Percentiles rank a stretch among this genome's conserved stretches.
These are phyloP conservation scores for Spathaspora gorwiae DNA, from an alignment of 805 yeast species.

Conservation along the genomic window DNA sequence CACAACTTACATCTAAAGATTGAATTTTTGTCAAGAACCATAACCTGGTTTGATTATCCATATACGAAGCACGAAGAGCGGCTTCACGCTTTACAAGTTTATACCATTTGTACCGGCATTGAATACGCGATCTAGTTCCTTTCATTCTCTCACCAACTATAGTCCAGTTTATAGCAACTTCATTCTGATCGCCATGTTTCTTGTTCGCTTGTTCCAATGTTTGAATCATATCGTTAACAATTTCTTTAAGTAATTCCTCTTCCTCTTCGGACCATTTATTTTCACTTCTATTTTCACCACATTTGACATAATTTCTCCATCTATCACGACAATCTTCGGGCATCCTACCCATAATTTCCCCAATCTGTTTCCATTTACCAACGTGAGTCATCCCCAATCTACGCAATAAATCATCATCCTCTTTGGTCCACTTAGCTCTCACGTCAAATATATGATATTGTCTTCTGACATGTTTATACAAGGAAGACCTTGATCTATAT, in stretches of 20 bases:
- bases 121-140: slow-evolving; percentile 84
- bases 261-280: slow-evolving; percentile 79
- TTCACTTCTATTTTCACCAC: slow-evolving; percentile 71
- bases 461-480: slow-evolving; percentile 89
- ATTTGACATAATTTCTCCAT: slow-evolving; percentile 92
- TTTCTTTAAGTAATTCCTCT: slow-evolving; percentile 51
- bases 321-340: slow-evolving; percentile 97
- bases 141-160: slow-evolving; percentile 84
- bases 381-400: slow-evolving; percentile 60
- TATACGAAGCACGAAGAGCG: slow-evolving; percentile 23
- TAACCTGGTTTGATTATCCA: slow-evolving; percentile 29
- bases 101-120: slow-evolving; percentile 94
- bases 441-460: slow-evolving; percentile 82
- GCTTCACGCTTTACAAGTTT: slow-evolving; percentile 63
- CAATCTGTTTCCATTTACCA: slow-evolving; percentile 87
- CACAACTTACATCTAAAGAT: slow-evolving; percentile 18
- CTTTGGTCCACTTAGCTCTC: slow-evolving; percentile 86
- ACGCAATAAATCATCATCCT: slow-evolving; percentile 68
- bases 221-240: slow-evolving; percentile 18
- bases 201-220: slow-evolving; percentile 3
- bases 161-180: slow-evolving; percentile 78
- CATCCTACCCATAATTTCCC: slow-evolving; percentile 80
- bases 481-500: slow-evolving; percentile 79
- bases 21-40: slow-evolving; percentile 35
- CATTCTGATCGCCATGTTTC: slow-evolving; percentile 9